These are phyloP conservation scores for Hortaea werneckii DNA, from an alignment of 2,329 filamentous ascomycete genomes.

Conservation along the genomic window DNA sequence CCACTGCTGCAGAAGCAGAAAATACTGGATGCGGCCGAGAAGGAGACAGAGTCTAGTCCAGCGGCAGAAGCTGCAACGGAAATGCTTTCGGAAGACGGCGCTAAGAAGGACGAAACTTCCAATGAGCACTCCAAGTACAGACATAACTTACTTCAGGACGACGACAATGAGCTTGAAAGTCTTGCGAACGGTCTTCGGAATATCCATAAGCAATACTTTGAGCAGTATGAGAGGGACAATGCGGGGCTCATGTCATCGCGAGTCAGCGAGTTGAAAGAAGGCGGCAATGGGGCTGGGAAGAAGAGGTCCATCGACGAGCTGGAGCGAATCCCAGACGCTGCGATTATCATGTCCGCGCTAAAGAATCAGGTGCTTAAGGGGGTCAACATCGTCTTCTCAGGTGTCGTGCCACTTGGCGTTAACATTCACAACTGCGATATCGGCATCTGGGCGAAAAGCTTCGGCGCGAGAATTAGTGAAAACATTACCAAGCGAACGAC, in stretches of 20 bases:
- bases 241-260: conserved; percentile 25
- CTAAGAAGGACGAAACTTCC: conserved; percentile 28
- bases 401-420: conserved; percentile 73
- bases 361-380: conserved; percentile 67
- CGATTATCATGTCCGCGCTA: conserved; percentile 69
- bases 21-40: conserved; percentile 74
- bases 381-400: conserved; percentile 76
- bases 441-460: conserved; percentile 73
- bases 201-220: conserved; percentile 72
- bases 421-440: conserved; percentile 68
- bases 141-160: conserved; percentile 75
- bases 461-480: conserved; percentile 61
- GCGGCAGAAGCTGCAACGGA: conserved; percentile 38
- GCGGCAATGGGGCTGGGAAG: conserved; percentile 41
- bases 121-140: conserved; percentile 35
- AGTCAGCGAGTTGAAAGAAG: conserved; percentile 35
- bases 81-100: conserved; percentile 24
- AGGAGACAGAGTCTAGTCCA: conserved; percentile 44
- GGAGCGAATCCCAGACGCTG: conserved; percentile 69
- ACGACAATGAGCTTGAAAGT: conserved; percentile 71
- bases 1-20: conserved; percentile 89
- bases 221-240: conserved; percentile 59
- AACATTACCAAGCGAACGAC: conserved; percentile 49
- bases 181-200: conserved; percentile 66
- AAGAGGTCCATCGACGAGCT: conserved; percentile 39